phyloP scores from a whole-genome alignment of 2,329 filamentous ascomycete species.

The Penicillium sp. region DNA sequence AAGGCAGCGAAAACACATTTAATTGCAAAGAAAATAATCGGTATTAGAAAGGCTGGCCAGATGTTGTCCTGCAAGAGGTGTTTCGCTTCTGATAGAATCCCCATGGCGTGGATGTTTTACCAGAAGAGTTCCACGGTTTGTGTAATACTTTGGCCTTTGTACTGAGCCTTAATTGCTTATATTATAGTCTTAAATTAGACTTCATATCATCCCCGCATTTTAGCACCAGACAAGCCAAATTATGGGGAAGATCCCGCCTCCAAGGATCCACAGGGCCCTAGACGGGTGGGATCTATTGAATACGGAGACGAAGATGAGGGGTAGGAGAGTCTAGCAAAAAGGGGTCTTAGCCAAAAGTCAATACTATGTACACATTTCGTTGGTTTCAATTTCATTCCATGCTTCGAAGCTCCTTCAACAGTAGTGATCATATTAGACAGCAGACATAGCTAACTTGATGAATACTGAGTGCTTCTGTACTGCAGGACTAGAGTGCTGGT shows the following conservation, averaged over 20 bases:
- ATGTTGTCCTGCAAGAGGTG: neutral
- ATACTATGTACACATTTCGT: neutral
- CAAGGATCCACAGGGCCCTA: neutral
- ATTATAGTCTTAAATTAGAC: neutral
- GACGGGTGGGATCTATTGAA: neutral
- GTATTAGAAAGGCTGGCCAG: neutral
- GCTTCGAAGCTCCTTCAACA: neutral
- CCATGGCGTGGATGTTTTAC: neutral
- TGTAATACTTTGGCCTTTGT: neutral
- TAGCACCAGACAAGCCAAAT: neutral
- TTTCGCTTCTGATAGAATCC: neutral
- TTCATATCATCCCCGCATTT: neutral
- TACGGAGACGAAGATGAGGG: neutral
- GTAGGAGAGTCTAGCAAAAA: neutral
- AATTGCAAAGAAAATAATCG: neutral
- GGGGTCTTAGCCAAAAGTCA: neutral
- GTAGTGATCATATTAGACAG: too few species aligned
- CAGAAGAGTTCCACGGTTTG: neutral
- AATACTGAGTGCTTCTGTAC: neutral
- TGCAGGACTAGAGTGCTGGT: neutral
- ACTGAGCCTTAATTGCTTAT: neutral
- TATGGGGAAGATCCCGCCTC: neutral
- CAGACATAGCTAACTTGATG: too few species aligned
- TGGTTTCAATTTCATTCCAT: neutral
- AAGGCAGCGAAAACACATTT: neutral